Percentiles rank a stretch among this genome's conserved stretches.
Conservation (phyloP, 345 rosid genomes). For the Lepidium aucheri region DNA sequence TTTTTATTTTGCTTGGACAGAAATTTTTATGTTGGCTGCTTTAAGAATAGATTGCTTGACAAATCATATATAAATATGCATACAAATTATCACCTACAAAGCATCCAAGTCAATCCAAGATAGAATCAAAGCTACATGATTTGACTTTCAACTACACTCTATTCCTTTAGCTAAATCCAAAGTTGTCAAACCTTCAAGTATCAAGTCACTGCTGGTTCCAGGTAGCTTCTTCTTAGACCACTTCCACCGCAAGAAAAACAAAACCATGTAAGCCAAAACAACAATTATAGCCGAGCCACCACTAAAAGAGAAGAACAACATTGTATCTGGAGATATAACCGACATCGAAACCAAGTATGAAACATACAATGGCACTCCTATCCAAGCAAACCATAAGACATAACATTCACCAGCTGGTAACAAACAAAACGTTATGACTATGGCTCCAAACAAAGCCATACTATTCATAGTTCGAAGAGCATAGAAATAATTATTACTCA, state of each 20-base stretch:
- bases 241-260: constrained; percentile 7
- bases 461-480: constrained; percentile 4
- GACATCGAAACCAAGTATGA: constrained; percentile 17
- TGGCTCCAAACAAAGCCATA: constrained; percentile 12
- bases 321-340: constrained; percentile 1
- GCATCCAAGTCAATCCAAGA: too few species aligned
- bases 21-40: too few species aligned
- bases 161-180: constrained; percentile 3
- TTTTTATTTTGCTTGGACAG: too few species aligned
- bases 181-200: constrained; percentile 17
- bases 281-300: neutral
- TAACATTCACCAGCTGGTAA: constrained; percentile 21
- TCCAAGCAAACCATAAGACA: constrained; percentile 1
- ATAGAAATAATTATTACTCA: constrained; percentile 1
- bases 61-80: too few species aligned
- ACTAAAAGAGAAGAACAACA: neutral
- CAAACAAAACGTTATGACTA: constrained; percentile 2
- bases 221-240: constrained; percentile 14
- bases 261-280: neutral
- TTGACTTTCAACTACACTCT: too few species aligned
- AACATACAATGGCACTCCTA: constrained; percentile 7
- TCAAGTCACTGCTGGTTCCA: constrained; percentile 16
- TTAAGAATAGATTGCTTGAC: too few species aligned
- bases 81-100: too few species aligned
- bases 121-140: too few species aligned